Conservation (phyloP, 345 rosid genomes). For the Citrus trifoliata region DNA sequence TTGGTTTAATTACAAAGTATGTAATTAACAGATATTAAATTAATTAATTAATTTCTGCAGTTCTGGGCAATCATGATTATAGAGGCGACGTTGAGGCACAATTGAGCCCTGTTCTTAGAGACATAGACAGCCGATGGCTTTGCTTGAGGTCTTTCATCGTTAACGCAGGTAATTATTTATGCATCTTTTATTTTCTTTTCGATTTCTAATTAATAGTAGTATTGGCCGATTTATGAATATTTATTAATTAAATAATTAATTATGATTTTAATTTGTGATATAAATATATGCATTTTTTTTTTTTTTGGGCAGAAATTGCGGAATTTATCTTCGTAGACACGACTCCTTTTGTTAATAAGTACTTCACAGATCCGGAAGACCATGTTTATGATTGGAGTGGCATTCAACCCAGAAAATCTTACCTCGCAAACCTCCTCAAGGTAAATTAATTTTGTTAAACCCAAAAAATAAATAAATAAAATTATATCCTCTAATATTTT, state of each 20-base stretch:
- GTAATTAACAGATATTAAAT: too few species aligned
- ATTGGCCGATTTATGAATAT: background rate
- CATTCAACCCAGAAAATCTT: slow-evolving; percentile 23
- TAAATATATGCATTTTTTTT: too few species aligned
- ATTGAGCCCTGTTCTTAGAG: slow-evolving; percentile 37
- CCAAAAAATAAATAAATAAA: too few species aligned
- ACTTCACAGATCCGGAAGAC: slow-evolving; percentile 33
- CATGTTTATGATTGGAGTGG: slow-evolving; percentile 38
- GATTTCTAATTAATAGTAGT: too few species aligned
- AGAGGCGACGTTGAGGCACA: slow-evolving; percentile 59
- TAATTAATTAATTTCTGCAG: slow-evolving; percentile 14
- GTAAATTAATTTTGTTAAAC: slow-evolving; percentile 5
- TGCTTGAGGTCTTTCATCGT: slow-evolving; percentile 48
- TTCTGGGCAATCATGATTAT: slow-evolving; percentile 64
- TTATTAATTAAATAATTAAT: too few species aligned
- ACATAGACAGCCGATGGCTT: slow-evolving; percentile 46
- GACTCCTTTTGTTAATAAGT: slow-evolving; percentile 36
- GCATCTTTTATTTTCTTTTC: too few species aligned
- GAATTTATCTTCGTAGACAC: slow-evolving; percentile 49
- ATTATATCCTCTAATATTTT: too few species aligned
- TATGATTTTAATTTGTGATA: too few species aligned
- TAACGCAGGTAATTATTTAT: slow-evolving; percentile 27
- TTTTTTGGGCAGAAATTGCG: slow-evolving; percentile 21
- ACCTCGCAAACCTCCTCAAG: slow-evolving; percentile 27
- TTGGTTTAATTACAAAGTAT: background rate